These are phyloP conservation scores for Sclerotinia minor DNA, from an alignment of 2,329 filamentous ascomycete species.

Conservation along the genomic window DNA sequence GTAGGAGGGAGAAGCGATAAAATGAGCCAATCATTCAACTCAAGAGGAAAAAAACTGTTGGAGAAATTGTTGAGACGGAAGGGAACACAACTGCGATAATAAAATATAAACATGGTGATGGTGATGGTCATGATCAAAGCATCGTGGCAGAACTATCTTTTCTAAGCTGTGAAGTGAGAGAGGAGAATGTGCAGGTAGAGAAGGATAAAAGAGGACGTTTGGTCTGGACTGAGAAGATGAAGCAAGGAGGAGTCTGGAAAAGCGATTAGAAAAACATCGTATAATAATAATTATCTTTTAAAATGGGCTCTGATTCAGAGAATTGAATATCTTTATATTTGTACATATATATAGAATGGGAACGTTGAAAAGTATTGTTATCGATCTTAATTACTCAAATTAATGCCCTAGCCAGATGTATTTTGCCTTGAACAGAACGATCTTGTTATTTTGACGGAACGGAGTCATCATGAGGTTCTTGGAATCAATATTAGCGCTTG, in stretches of 20 bases:
- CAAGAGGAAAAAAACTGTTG: background rate
- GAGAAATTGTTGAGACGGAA: background rate
- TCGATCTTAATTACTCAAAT: too few species aligned
- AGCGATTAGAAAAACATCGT: background rate
- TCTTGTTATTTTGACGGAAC: too few species aligned
- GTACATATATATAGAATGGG: too few species aligned
- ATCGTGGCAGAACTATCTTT: background rate
- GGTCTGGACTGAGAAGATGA: background rate
- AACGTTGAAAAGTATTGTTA: too few species aligned
- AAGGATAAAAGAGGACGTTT: background rate
- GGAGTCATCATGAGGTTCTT: too few species aligned
- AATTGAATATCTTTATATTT: too few species aligned
- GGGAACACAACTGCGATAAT: background rate
- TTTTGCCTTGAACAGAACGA: too few species aligned
- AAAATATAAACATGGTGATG: background rate
- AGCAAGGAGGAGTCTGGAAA: background rate
- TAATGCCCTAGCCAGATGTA: too few species aligned
- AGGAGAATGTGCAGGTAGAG: background rate
- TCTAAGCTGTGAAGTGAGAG: background rate
- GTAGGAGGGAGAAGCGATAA: background rate
- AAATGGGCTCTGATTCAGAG: too few species aligned
- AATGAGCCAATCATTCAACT: background rate
- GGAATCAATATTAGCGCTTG: conserved; percentile 1
- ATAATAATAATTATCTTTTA: background rate
- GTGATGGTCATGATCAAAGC: background rate